A percentile compares a stretch with the other conserved stretches of the same genome.
Conservation (phyloP, 2,329 filamentous ascomycete species). For the Cercospora canescens region DNA sequence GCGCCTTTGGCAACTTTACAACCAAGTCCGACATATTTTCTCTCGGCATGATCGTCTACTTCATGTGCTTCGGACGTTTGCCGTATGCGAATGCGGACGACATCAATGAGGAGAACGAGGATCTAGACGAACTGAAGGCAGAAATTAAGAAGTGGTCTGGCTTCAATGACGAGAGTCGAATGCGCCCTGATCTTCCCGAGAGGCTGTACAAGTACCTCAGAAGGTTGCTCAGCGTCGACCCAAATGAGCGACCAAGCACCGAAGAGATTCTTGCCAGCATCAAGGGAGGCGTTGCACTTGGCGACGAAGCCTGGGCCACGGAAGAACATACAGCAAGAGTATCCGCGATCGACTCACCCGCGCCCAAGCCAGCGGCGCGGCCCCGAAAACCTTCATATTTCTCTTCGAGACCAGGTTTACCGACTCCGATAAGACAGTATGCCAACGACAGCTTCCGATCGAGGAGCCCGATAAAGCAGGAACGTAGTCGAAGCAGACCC, state of each 20-base stretch:
- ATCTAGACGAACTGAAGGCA: conserved; percentile 77
- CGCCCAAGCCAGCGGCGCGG: conserved; percentile 19
- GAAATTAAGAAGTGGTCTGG: conserved; percentile 89
- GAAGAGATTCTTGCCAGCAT: conserved; percentile 81
- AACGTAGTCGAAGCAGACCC: conserved; percentile 14
- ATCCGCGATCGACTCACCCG: conserved; percentile 44
- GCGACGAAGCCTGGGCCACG: conserved; percentile 29
- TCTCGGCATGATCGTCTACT: conserved; percentile 96
- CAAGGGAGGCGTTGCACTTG: conserved; percentile 55
- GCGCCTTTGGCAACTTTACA: conserved; percentile 87
- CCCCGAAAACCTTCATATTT: conserved; percentile 27
- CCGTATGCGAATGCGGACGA: conserved; percentile 84
- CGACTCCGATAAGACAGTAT: conserved; percentile 18
- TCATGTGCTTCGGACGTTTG: conserved; percentile 89
- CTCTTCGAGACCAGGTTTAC: conserved; percentile 22
- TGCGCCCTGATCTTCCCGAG: conserved; percentile 79
- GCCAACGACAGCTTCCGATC: conserved; percentile 21
- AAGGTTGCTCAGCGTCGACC: conserved; percentile 74
- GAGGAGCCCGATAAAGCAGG: conserved; percentile 22
- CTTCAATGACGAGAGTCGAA: conserved; percentile 61
- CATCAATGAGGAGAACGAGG: conserved; percentile 87
- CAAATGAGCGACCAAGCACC: conserved; percentile 75
- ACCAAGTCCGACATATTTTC: conserved; percentile 99
- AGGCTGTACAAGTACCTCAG: conserved; percentile 84
- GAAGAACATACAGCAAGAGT: conserved; percentile 38